Conservation (phyloP, 139 green algal species). For the Spirogloea muscicola region DNA sequence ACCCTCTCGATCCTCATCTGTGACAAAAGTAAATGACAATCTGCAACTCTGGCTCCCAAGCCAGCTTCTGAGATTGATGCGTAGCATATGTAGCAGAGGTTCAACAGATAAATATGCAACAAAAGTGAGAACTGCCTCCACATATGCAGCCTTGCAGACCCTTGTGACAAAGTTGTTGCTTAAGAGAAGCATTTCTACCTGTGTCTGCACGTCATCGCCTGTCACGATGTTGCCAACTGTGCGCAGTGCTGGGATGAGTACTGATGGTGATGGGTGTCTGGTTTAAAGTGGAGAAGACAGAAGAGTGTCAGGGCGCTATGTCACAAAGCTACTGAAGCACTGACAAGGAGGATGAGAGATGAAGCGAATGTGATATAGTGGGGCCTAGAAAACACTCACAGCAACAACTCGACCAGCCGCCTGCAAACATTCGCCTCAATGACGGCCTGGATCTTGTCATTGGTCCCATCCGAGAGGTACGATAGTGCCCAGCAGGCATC, state of each 20-base stretch:
- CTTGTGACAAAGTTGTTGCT: no score
- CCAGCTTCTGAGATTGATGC: no score
- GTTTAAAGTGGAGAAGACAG: slow-evolving; percentile 32
- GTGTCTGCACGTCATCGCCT: slow-evolving; percentile 93
- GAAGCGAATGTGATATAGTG: slow-evolving; percentile 4
- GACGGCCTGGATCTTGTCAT: slow-evolving; percentile 97
- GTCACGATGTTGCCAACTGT: slow-evolving; percentile 99
- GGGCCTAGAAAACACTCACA: slow-evolving; percentile 37
- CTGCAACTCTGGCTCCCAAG: no score
- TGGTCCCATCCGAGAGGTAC: slow-evolving; percentile 97
- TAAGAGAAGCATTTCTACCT: no score
- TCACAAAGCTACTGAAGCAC: background rate
- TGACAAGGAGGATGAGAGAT: slow-evolving; percentile 20
- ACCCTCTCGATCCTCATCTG: no score
- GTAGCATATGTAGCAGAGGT: no score
- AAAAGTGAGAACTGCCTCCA: no score
- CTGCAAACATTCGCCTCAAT: slow-evolving; percentile 89
- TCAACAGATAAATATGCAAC: no score
- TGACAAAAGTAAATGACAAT: no score
- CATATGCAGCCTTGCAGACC: no score
- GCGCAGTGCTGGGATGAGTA: slow-evolving; percentile 94
- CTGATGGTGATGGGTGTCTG: slow-evolving; percentile 61
- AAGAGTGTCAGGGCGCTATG: background rate
- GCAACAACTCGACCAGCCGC: slow-evolving; percentile 78
- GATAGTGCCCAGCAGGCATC: slow-evolving; percentile 98